Evolutionary conservation across 768 basidiomycete species (phyloP), one percentile per base, ranked within the genome.

Genomic region (Amanita jacksonii): DNA sequence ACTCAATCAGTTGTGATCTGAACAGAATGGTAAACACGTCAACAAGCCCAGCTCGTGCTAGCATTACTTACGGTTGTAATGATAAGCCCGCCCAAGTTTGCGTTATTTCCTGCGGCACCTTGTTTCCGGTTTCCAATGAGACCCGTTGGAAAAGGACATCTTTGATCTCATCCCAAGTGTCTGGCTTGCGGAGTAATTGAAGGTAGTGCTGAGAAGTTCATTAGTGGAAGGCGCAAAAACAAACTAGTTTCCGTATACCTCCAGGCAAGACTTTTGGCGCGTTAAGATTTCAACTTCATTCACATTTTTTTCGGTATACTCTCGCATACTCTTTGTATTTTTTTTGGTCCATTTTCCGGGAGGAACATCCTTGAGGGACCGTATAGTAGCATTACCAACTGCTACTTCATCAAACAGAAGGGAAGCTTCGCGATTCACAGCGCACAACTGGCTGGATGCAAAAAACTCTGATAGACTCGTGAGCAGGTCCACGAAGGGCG

Each of bases 1-100:
- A 75, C 19, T 79, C 73, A 46, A 10, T 41, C 24, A 38, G 23
- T 38, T 38, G 43, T 19, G 7, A 23, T 6, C 37, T 44, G 34
- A 18, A 28, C 13, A 20, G 13, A 10, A 41, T 9, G 8, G 28
- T 41, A 13, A 41, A 5, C 8, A 3, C 10, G 2, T 3, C 28
- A 19, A 13, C 2, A 30, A 18, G n/a, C 20, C 4, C n/a, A n/a
- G 7, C 13, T 41, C 13, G 16, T 9, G 37, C n/a, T 22, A 28
- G 2, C 24, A 6, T n/a, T n/a, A 3, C 35, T 37, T 23, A 25
- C 25, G 27, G 30, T 22, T 12, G 25, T 7, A 30, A 46, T 18
- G 12, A 42, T 8, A 12, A 35, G 28, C 12, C 28, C 12, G 10
- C 42, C 33, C 22, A 20, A 28, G 4, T 22, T 8, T 38, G 36